Evolutionary conservation across 805 yeast species (phyloP), one percentile per base, ranked within the genome.

Genomic region (Candida xyloterini): DNA sequence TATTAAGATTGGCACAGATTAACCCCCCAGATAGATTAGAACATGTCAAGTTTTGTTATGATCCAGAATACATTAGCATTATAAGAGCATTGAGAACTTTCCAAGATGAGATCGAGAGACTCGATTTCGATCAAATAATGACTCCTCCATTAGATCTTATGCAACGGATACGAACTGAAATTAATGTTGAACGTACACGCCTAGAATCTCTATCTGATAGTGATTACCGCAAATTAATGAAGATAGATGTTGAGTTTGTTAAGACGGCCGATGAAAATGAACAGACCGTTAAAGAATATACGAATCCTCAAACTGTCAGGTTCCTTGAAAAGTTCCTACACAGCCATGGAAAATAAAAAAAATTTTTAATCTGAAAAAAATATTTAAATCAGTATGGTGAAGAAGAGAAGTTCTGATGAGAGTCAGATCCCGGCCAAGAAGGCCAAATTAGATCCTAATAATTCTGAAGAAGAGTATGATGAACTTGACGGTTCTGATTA

Each of bases 1-100:
- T 74, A 4, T 16, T 79, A 11, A 67, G 71, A 1, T 60, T 84
- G 3, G 68, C 66, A 5, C 51, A 64, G 10, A 51, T 59, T 0
- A 46, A 50, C 10, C 7, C 24, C 5, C 28, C 35, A 0, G 53
- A 52, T 13, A 60, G 57, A 4, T 15, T 33, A 27, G 50, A 63
- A 0, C 56, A 56, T 1, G 43, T 38, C 2, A 34, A 28, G 0
- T 38, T 69, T 13, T 68, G 54, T 35, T 57, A 52, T 37, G 75
- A 71, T 40, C 60, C 60, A 3, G 74, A 69, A 35, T 68, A 56
- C 40, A 47, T 57, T 10, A 15, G 57, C 13, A 38, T 53, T 4
- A 20, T 48, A 11, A 48, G 45, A 34, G 51, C 48, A 2, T 40
- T 63, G 7, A 51, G 51, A 7, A 43, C 36, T 13, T 33, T 53